phyloP scores from a whole-genome alignment of 176 grass and related monocot genomes.

The Saccharum officinarum region DNA sequence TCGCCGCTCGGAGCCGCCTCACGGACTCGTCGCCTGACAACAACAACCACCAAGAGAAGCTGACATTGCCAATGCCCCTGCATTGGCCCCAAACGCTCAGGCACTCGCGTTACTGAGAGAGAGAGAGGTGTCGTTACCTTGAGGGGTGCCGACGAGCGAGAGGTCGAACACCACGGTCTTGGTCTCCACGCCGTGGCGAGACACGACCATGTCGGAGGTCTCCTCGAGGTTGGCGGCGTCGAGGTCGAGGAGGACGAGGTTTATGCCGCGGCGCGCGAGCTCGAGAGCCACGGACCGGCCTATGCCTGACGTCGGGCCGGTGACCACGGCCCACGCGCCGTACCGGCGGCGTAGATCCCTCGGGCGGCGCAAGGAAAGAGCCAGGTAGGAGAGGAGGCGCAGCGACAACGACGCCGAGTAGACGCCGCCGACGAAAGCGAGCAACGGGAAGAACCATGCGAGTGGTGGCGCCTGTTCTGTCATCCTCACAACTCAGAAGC shows the following conservation, averaged over 20 bases:
- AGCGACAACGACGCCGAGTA: neutral
- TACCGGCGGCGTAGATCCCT: slow-evolving; percentile 35
- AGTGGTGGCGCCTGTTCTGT: neutral
- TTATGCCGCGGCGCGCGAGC: slow-evolving; percentile 45
- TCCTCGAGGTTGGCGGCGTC: slow-evolving; percentile 48
- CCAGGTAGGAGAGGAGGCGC: neutral
- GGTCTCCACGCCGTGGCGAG: neutral
- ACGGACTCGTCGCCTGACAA: neutral
- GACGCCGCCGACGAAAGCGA: slow-evolving; percentile 10
- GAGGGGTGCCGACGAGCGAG: neutral
- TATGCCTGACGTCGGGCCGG: slow-evolving; percentile 55
- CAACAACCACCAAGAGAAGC: neutral
- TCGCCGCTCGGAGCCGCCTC: neutral
- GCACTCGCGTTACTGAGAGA: too few species aligned
- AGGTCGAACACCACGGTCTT: slow-evolving; percentile 50
- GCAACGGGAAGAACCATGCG: neutral
- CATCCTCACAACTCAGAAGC: neutral
- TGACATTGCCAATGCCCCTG: too few species aligned
- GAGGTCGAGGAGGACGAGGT: slow-evolving; percentile 58
- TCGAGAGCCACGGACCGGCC: slow-evolving; percentile 46
- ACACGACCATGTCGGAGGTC: slow-evolving; percentile 6
- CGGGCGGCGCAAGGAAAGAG: neutral
- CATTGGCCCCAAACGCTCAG: too few species aligned
- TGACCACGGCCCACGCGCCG: slow-evolving; percentile 54
- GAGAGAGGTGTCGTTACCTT: neutral